Base-by-base conservation (phyloP, 768 basidiomycete species). In the Dioszegia aurantiaca region DNA sequence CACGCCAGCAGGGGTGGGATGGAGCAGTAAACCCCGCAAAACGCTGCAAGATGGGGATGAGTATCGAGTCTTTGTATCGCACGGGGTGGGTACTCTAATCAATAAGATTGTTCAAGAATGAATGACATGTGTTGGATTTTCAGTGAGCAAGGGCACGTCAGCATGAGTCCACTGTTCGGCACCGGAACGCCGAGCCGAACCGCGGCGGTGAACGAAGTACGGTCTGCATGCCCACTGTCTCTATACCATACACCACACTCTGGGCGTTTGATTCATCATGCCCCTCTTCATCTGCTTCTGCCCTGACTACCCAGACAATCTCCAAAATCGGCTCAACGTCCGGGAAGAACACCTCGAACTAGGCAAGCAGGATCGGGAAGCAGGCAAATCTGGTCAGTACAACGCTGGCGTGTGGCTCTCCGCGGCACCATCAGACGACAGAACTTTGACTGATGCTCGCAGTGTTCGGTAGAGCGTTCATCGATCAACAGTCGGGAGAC, bases 71-170 rank as follows among this genome's bases (percentile, higher is more conserved):
- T 67, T 49, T 31, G 58, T 70, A 12, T 70, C 69, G 46, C 66
- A 68, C 52, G 69, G 69, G 6, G 63, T 70, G 11, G 69, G 69
- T 10, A 87, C 88, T 0, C 80, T 91, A 24, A 80, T 87, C 60
- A 93, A 89, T 70, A 81, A 85, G 40, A 87, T 92, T 12, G 79
- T 83, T 41, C 89, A 90, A 74, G 89, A 90, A 39, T n/a, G n/a
- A n/a, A n/a, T n/a, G n/a, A n/a, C n/a, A n/a, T n/a, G n/a, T n/a
- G n/a, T n/a, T n/a, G n/a, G n/a, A n/a, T n/a, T n/a, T n/a, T n/a
- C n/a, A n/a, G n/a, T n/a, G n/a, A n/a, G n/a, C n/a, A n/a, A n/a
- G n/a, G n/a, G n/a, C n/a, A n/a, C n/a, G n/a, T n/a, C n/a, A n/a
- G n/a, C n/a, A n/a, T n/a, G n/a, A n/a, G n/a, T n/a, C n/a, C n/a